Evolutionary conservation across 805 yeast genomes (phyloP), one percentile per base, ranked within the genome.

Genomic region (Candida boleticola): DNA sequence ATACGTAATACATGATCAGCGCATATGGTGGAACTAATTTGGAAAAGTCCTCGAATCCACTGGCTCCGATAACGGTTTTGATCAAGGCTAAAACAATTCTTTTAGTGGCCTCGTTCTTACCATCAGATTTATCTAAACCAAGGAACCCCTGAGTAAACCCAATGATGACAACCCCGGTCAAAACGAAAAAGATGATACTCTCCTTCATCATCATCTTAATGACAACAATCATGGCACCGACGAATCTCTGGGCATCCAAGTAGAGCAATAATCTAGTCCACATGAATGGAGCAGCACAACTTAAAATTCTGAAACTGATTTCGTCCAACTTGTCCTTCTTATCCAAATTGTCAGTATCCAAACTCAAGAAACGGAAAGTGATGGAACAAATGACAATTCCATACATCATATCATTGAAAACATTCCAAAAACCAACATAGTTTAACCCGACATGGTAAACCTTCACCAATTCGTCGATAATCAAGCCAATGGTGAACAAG

Each of bases 201-300:
- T 89, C 96, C 52, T 83, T 81, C 87, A 89, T 83, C 88, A 89
- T 84, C 43, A 82, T 83, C 54, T 86, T 86, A 38, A 86, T 66
- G 3, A 89, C 92, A 22, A 89, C 92, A 48, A 89, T 76, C 89
- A 89, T 85, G 2, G 89, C 87, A 31, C 97, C 97, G 37, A 88
- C 86, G 60, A 89, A 88, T 51, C 77, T 76, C 49, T 82, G 80
- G 9, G 90, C 84, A 57, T 89, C 97, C 52, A 88, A 72, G 61
- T 74, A 88, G 29, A 89, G 71, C 42, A 89, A 64, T 38, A 89
- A 66, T 38, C 97, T 73, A 2, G 85, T 76, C 95, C 96, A 89
- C 77, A 89, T 82, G 49, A 89, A 70, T 2, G 96, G 96, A 4
- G 96, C 85, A 11, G 86, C 89, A 54, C 89, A 75, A 0, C 95